Evolutionary conservation across 495 filamentous ascomycete species (phyloP), one percentile per base, ranked within the genome.

Genomic region (Ramalina intermedia): DNA sequence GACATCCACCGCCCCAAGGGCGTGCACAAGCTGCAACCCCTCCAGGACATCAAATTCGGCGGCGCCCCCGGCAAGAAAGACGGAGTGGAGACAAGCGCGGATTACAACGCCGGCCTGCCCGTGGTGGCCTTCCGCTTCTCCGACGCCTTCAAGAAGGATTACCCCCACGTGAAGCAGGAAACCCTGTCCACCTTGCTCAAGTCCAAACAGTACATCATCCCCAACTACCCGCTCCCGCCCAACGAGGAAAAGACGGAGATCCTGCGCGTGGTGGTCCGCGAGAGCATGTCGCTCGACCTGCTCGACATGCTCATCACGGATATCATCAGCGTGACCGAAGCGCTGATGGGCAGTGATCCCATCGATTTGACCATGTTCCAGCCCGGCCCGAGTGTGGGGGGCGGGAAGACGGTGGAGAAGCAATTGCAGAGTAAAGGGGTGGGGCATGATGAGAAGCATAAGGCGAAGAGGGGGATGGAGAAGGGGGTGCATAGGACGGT

Each of bases 191-290:
- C 80, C 2, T 61, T 86, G 24, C 56, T 85, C 54, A 68, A 82
- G 14, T 75, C 75, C 6, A 80, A 79, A 49, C 81, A 84, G 61
- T 85, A 84, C 65, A 85, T 85, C 52, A 79, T 87, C 52, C 82
- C 81, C 24, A 85, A 84, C 65, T 85, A 85, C 56, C 73, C 79
- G 3, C 66, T 86, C 6, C 81, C 83, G 16, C 82, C 82, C 4
- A 70, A 66, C 26, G 74, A 76, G 55, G 69, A 78, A 4, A 65
- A 71, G 23, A 82, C 69, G 2, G 82, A 85, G 61, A 85, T 85
- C 52, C 58, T 86, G 50, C 66, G 83, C 4, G 72, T 85, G 9
- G 82, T 85, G 1, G 65, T 87, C 9, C 68, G 83, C 16, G 80
- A 85, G 66, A 75, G 66, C 54, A 80, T 87, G 76, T 77, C 70